A percentile compares a stretch with the other conserved stretches of the same genome.
Conservation (phyloP, 129 eudicot genomes). For the sunflower (Helianthus annuus) region HanXRQr2.0-SUNRISE NC_035445.2:110538205-110538704, state of each 20-base stretch:
- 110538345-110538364: not conserved
- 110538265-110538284: too few species aligned
- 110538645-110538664: not conserved
- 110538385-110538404: conserved; percentile 43
- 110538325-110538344: too few species aligned
- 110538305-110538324: too few species aligned
- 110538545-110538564: conserved; percentile 67
- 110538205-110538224: not conserved
- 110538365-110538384: not conserved
- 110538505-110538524: too few species aligned
- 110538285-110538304: too few species aligned
- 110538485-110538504: conserved; percentile 80
- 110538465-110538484: conserved; percentile 70
- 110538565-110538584: conserved; percentile 61
- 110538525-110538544: too few species aligned
- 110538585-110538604: not conserved
- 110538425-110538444: conserved; percentile 81
- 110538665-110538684: too few species aligned
- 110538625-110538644: not conserved
- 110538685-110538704: too few species aligned
- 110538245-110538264: too few species aligned
- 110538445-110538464: conserved; percentile 87
- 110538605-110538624: not conserved
- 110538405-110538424: conserved; percentile 86
- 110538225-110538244: not conserved